Percentiles rank a stretch among this genome's conserved stretches.
phyloP scores from a whole-genome alignment of 441 rosid species.

The Arabidopsis lyrata region DNA sequence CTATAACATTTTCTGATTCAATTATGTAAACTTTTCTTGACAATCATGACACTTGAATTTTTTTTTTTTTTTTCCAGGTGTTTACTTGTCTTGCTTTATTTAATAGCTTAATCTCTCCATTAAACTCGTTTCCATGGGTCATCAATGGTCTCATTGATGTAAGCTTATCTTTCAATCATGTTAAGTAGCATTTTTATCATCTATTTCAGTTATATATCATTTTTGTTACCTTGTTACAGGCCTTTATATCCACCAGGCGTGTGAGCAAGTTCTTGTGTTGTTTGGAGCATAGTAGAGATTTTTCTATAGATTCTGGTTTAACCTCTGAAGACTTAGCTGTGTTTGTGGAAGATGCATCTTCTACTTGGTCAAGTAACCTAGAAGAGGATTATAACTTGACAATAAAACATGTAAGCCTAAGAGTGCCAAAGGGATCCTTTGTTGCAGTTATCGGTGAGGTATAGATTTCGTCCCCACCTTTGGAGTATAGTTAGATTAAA shows the following conservation, averaged over 20 bases:
- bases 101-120: conserved; percentile 90
- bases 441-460: conserved; percentile 95
- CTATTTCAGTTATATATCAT: conserved; percentile 34
- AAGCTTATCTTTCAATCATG: conserved; percentile 52
- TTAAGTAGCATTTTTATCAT: conserved; percentile 18
- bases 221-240: conserved; percentile 53
- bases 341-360: conserved; percentile 67
- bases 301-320: conserved; percentile 46
- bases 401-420: conserved; percentile 63
- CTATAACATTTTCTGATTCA: background rate
- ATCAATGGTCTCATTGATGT: conserved; percentile 96
- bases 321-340: conserved; percentile 58
- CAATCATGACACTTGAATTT: conserved; percentile 7
- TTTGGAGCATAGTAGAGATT: conserved; percentile 53
- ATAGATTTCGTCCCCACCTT: background rate
- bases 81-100: conserved; percentile 96
- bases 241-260: conserved; percentile 84
- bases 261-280: conserved; percentile 83
- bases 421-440: conserved; percentile 71
- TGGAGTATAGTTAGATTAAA: background rate
- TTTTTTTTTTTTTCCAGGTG: conserved; percentile 61
- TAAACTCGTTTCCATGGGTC: conserved; percentile 97
- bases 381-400: conserved; percentile 56
- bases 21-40: background rate
- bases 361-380: conserved; percentile 69